Base-by-base conservation (phyloP, 208 protist genomes). In the Trypanosoma brucei region DNA sequence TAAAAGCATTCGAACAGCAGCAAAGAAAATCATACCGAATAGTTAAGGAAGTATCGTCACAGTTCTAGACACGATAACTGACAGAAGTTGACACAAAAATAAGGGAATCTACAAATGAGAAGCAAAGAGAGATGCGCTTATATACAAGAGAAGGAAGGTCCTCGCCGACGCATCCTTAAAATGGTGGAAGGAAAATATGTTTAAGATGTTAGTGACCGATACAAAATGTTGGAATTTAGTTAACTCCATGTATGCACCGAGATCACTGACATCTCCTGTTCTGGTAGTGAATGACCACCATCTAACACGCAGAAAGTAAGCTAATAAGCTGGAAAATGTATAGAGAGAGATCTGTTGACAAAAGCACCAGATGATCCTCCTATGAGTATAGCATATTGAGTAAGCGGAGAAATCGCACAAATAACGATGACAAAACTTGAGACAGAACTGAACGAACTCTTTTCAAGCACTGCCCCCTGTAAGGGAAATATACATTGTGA, bases 21-120 rank as follows among this genome's bases (percentile, higher is more conserved):
- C 49, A 11, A 55, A 35, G 14, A 34, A 34, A 11, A 9, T 13
- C 35, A 42, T 35, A 45, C 8, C 46, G 35, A 55, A n/a, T n/a
- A n/a, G n/a, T n/a, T n/a, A n/a, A 35, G 62, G 3, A 31, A 4
- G 11, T 33, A n/a, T n/a, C 22, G 7, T 38, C 59, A 11, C 68
- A 58, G 9, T 53, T 55, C 33, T 73, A 51, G 68, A 62, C 68
- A 6, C 54, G 54, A n/a, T 53, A 73, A 42, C 55, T 67, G 0
- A 22, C 1, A 13, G 46, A 48, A 3, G 31, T 53, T 3, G 65
- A 77, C 31, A 62, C 58, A 36, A 54, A 62, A 37, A 52, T 60
- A 2, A 7, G 50, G 50, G 11, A 38, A 8, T 2, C 0, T 3
- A 36, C 5, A 42, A n/a, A 50, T 46, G 11, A 46, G 1, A 33